These are phyloP conservation scores for Asclepias syriaca DNA, from an alignment of 257 asterid genomes.

Conservation along the genomic window DNA sequence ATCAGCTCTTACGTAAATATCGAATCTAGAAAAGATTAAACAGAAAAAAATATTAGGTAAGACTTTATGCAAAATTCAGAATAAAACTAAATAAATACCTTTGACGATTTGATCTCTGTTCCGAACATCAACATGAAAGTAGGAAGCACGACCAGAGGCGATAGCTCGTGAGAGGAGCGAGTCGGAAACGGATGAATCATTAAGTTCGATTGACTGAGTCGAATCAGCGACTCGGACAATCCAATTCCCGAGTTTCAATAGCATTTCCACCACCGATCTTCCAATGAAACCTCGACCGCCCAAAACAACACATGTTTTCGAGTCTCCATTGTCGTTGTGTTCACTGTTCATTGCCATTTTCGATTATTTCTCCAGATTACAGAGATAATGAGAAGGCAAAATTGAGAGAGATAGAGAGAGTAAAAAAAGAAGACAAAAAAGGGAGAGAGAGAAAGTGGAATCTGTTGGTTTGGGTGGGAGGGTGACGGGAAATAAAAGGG, in stretches of 20 bases:
- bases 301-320: conserved; percentile 62
- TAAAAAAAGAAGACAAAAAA: not conserved
- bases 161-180: conserved; percentile 55
- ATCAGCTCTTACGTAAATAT: not conserved
- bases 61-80: conserved; percentile 1
- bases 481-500: no score
- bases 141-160: conserved; percentile 60
- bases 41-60: not conserved
- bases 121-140: conserved; percentile 60
- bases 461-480: no score
- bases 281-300: conserved; percentile 86
- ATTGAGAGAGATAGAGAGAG: no score
- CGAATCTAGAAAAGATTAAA: not conserved
- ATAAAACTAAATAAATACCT: conserved; percentile 32
- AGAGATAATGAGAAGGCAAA: not conserved
- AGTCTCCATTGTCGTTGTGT: conserved; percentile 18
- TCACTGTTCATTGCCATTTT: conserved; percentile 41
- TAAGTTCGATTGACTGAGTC: conserved; percentile 37
- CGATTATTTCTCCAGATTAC: not conserved
- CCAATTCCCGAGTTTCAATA: conserved; percentile 68
- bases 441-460: not conserved
- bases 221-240: conserved; percentile 76
- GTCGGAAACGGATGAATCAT: conserved; percentile 43
- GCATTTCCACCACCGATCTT: conserved; percentile 67
- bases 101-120: conserved; percentile 42